Base-by-base conservation (phyloP, 208 protist species). In the Acanthamoeba divionensis region DNA sequence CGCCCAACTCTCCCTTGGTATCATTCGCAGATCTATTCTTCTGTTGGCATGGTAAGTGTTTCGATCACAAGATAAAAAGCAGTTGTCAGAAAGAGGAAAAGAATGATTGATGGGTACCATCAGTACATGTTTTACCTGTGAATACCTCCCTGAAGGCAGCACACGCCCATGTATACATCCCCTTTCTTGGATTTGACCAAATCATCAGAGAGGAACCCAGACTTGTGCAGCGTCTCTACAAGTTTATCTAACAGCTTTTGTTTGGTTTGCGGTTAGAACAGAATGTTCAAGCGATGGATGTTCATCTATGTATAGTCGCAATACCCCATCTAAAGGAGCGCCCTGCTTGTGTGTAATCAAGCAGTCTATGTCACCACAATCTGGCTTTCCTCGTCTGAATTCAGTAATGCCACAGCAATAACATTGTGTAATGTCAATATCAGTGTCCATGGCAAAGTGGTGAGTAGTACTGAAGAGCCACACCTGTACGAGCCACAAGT, bases 91-190 rank as follows among this genome's bases (percentile, higher is more conserved):
- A 60, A 60, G 52, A 60, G n/a, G 52, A 24, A 60, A 60, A 60
- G 52, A 60, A 60, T n/a, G 52, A n/a, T 60, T 60, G 52, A n/a
- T n/a, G n/a, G n/a, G n/a, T n/a, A n/a, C n/a, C n/a, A n/a, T 60
- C 18, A 60, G n/a, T 60, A n/a, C 18, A 18, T 60, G 52, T 60
- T 60, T 18, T 24, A n/a, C n/a, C 18, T 60, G 18, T 24, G 52
- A 60, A n/a, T 24, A n/a, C 18, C 67, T 15, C 2, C 31, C 2
- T 31, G 54, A n/a, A 86, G n/a, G 24, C 47, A 24, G 29, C 75
- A 86, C 45, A 86, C 47, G 36, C 75, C 75, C 75, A 86, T 86
- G 50, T 86, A 86, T 44, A 86, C 75, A n/a, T 86, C 75, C 2
- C 75, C 75, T 48, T 79, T 79, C 45, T 79, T 47, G 69, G 47